Percentiles rank a stretch among this genome's conserved stretches.
Conservation (phyloP, 169 alveolate genomes). For the Cryptosporidium muris region DNA sequence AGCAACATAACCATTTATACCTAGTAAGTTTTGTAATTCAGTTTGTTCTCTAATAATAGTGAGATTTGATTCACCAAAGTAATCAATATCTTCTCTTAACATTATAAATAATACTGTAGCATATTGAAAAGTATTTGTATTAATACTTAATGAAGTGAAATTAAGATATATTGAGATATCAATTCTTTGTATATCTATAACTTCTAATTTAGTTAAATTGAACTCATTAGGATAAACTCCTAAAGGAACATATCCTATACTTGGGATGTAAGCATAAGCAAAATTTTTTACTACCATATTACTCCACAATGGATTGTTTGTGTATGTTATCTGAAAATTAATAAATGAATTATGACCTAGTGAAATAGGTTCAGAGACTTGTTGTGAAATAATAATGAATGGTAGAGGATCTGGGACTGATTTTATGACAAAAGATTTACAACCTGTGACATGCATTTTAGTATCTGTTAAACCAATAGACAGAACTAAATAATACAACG, state of each 20-base stretch:
- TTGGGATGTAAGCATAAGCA: constrained; percentile 42
- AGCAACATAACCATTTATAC: constrained; percentile 15
- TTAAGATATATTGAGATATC: constrained; percentile 27
- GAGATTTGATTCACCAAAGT: background rate
- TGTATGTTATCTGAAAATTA: background rate
- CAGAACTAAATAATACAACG: constrained; percentile 8
- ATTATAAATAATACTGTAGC: constrained; percentile 15
- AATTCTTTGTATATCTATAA: background rate
- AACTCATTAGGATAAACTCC: constrained; percentile 15
- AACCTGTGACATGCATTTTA: constrained; percentile 10
- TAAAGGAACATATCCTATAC: constrained; percentile 15
- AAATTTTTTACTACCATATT: background rate
- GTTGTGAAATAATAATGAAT: constrained; percentile 17
- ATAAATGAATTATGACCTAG: constrained; percentile 4
- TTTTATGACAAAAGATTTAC: background rate
- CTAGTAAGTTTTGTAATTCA: constrained; percentile 15
- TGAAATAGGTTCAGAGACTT: constrained; percentile 12
- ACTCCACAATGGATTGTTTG: constrained; percentile 4
- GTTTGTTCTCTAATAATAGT: constrained; percentile 8
- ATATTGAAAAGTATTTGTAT: constrained; percentile 3
- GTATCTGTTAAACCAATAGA: constrained; percentile 37
- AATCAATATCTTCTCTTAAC: background rate
- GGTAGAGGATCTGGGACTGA: constrained; percentile 11
- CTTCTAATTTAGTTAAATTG: background rate
- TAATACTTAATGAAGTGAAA: constrained; percentile 6